Conservation (phyloP, 2,329 filamentous ascomycete species). For the Cyclaneusma minus region DNA sequence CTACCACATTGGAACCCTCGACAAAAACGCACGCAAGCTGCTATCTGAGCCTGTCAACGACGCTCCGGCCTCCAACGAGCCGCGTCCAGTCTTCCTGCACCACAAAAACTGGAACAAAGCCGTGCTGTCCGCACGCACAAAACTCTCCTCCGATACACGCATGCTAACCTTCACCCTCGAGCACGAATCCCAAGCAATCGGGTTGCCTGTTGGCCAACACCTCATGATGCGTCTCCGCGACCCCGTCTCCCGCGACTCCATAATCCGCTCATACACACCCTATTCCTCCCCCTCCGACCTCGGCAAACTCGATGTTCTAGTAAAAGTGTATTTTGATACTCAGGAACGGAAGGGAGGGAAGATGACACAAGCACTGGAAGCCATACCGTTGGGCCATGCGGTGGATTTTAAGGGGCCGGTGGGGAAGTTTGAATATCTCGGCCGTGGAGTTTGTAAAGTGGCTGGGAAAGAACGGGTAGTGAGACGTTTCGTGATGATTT, state of each 20-base stretch:
- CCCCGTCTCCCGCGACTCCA: conserved; percentile 50
- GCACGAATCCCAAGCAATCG: conserved; percentile 51
- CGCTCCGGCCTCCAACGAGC: conserved; percentile 20
- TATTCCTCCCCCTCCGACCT: conserved; percentile 46
- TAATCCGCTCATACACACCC: conserved; percentile 80
- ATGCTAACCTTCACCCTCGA: conserved; percentile 72
- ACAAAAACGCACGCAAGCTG: conserved; percentile 37
- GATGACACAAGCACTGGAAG: conserved; percentile 70
- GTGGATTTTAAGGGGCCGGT: conserved; percentile 82
- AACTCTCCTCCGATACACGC: conserved; percentile 61
- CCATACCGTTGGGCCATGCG: conserved; percentile 52
- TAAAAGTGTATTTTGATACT: conserved; percentile 66
- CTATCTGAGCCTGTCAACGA: conserved; percentile 32
- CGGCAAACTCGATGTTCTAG: conserved; percentile 57
- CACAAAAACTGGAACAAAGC: conserved; percentile 60
- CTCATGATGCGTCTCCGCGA: conserved; percentile 71
- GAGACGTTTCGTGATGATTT: conserved; percentile 68
- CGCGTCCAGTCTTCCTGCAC: conserved; percentile 52
- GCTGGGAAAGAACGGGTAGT: conserved; percentile 40
- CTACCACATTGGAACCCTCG: conserved; percentile 72
- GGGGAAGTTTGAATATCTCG: conserved; percentile 70
- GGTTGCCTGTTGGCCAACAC: conserved; percentile 74
- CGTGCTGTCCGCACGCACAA: conserved; percentile 49
- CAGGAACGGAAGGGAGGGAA: conserved; percentile 46
- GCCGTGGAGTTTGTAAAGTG: conserved; percentile 46